Percentiles rank a stretch among this genome's conserved stretches.
phyloP scores from a whole-genome alignment of 2,329 filamentous ascomycete species.

The Pleomassaria siparia region DNA sequence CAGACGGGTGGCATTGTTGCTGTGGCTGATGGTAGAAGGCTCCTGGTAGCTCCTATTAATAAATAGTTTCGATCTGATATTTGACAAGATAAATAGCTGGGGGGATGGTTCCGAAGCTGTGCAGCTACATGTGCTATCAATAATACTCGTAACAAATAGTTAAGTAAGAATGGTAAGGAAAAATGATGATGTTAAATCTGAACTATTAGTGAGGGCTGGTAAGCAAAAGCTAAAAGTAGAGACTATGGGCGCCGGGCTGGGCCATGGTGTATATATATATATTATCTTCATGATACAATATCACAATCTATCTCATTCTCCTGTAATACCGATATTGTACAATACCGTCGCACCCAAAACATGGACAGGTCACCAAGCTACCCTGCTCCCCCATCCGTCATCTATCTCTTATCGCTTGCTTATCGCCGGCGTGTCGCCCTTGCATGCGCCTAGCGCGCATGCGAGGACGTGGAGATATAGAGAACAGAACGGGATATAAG shows the following conservation, averaged over 20 bases:
- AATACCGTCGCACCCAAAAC: neutral
- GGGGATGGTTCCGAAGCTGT: too few species aligned
- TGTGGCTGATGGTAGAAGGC: neutral
- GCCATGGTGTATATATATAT: too few species aligned
- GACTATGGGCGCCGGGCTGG: too few species aligned
- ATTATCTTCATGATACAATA: too few species aligned
- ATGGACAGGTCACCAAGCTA: neutral
- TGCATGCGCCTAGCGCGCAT: neutral
- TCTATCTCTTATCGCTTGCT: neutral
- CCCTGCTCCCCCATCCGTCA: neutral
- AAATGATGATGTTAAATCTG: too few species aligned
- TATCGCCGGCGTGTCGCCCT: slow-evolving; percentile 2
- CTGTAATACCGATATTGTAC: neutral
- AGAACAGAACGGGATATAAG: neutral
- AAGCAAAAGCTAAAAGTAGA: too few species aligned
- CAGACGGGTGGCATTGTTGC: slow-evolving; percentile 31
- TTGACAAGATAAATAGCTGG: too few species aligned
- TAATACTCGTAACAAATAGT: neutral
- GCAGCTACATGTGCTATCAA: too few species aligned
- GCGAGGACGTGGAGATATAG: slow-evolving; percentile 2
- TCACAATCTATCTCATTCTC: too few species aligned
- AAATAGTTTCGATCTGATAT: too few species aligned
- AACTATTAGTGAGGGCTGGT: too few species aligned
- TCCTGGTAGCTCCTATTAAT: neutral
- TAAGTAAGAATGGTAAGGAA: neutral